Evolutionary conservation across 371 early-diverging fungal genomes (phyloP), one percentile per base, ranked within the genome.

Genomic region (Scutellospora calospora): DNA sequence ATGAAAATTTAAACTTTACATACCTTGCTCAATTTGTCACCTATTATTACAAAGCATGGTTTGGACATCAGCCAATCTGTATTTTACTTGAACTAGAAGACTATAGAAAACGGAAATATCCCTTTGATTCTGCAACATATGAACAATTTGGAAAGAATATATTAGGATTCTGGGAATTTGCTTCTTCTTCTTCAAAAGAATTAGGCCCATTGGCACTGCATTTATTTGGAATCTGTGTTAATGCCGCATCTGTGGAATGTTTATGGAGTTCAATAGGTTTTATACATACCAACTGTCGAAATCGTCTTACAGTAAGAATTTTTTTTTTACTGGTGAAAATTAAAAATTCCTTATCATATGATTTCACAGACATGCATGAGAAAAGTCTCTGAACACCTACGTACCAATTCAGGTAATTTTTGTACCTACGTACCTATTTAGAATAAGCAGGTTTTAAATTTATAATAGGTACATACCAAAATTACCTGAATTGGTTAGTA

Each of bases 111-210:
- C 5, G n/a, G 18, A 54, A 54, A 22, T 31, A 74, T 31, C 57
- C 57, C 16, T 74, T 74, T 74, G 55, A 74, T 74, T 9, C n/a
- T 74, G 31, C 52, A 74, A 57, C 74, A 20, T 74, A 54, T 74
- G 55, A 57, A 57, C 74, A 74, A 55, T 74, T 74, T 57, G 57
- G 35, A 55, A 8, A 74, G 16, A n/a, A 74, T n/a, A 18, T 74
- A 12, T 55, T 74, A 11, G 18, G n/a, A 52, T 74, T 74, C 33
- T 74, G 74, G 38, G 2, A 52, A 33, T 74, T 31, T 74, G 29
- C 31, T 33, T 11, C 52, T 9, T 16, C 14, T 55, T 12, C 3
- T 2, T 12, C 52, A 29, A 57, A 5, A 0, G 74, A 74, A 74
- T 35, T 74, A 54, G 74, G 35, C 3, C 31, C 35, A 51, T 11